phyloP scores from a whole-genome alignment of 305 asterid genomes.

The Withania somnifera region DNA sequence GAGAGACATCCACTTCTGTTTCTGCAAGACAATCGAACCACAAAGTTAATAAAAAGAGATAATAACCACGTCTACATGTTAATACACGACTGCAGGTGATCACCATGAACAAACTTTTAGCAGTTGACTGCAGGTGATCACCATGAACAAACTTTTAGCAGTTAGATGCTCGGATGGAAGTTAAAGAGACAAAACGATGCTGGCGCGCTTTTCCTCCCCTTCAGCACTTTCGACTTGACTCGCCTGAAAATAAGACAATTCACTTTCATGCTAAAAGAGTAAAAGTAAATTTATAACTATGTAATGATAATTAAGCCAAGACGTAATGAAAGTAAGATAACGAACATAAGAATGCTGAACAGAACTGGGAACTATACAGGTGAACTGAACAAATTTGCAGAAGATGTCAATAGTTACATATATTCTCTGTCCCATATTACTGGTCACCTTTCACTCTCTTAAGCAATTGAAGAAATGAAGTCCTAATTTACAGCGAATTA shows the following conservation, averaged over 20 bases:
- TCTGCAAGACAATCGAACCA: conserved; percentile 23
- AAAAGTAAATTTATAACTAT: neutral
- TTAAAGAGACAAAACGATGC: neutral
- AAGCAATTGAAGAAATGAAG: neutral
- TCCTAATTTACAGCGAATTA: neutral
- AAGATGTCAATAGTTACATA: neutral
- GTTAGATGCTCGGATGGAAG: neutral
- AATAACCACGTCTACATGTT: neutral
- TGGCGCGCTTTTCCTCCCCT: conserved; percentile 25
- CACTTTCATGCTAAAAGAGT: neutral
- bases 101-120: neutral
- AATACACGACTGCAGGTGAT: neutral
- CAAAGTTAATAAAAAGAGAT: neutral
- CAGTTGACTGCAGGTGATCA: neutral
- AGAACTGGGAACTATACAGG: neutral
- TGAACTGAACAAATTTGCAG: neutral
- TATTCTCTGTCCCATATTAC: neutral
- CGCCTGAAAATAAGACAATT: conserved; percentile 19
- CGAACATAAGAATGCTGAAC: neutral
- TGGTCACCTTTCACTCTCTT: neutral
- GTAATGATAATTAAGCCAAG: neutral
- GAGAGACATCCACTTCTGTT: conserved; percentile 18
- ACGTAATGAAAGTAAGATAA: neutral
- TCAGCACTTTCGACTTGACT: conserved; percentile 29
- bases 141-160: neutral